Base-by-base conservation (phyloP, 805 yeast genomes). In the Wickerhamiella sorbophila region DNA sequence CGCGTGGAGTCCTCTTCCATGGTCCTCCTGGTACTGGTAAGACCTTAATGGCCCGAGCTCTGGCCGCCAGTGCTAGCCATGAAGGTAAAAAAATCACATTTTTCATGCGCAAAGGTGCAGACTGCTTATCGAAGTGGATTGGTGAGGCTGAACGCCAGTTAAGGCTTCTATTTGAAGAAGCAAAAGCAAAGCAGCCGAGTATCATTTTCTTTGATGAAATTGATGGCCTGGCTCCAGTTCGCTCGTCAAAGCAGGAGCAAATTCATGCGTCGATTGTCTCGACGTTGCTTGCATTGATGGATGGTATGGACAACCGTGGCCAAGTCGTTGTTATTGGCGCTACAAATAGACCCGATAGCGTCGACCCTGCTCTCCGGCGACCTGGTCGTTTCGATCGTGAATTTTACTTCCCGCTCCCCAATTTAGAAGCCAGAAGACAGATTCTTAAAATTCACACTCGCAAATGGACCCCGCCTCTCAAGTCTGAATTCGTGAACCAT, bases 11-110 rank as follows among this genome's bases (percentile, higher is more conserved):
- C 1, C 62, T 91, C 42, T 91, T 91, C 63, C 98, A 91, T 61
- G 98, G 98, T 37, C 98, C 98, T 4, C 98, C 98, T 2, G 98
- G 98, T 49, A 91, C 98, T 0, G 98, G 98, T 70, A 91, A 91
- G 58, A 91, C 98, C 0, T 70, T 91, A 40, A 85, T 91, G 95
- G 98, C 98, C 0, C 66, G 98, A 45, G 98, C 98, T 0, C 65
- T 91, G 40, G 98, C 98, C 1, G 91, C 97, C 0, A 82, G 94
- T 49, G 86, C 95, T 52, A 82, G 95, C 0, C 75, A 93, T 0
- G 77, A 82, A 15, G 77, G 78, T 12, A 69, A 79, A 46, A 88
- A 91, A 51, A 86, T 91, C 44, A 86, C 98, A 0, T 91, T 91
- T 55, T 91, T 86, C 62, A 91, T 91, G 98, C 67, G 99, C 48